Conservation (phyloP, 208 protist genomes). For the Strigomonas culicis region DNA sequence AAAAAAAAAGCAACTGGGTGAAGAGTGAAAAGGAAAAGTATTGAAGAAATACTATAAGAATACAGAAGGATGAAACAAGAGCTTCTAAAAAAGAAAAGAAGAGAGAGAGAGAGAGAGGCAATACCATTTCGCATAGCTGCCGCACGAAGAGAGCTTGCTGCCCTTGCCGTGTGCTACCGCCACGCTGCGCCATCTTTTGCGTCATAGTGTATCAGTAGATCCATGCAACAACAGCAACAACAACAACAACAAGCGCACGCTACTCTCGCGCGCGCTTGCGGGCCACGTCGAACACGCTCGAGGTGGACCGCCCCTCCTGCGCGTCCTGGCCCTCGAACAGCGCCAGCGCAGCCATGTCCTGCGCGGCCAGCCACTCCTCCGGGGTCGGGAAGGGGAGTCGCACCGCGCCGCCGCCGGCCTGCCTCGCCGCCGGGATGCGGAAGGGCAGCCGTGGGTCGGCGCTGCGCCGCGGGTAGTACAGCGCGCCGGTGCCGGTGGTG, state of each 20-base stretch:
- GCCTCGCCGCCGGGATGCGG: constrained; percentile 39
- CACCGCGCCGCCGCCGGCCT: constrained; percentile 29
- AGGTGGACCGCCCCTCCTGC: constrained; percentile 17
- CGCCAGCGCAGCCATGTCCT: constrained; percentile 55
- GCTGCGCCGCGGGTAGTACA: constrained; percentile 53
- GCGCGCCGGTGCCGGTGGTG: constrained; percentile 13
- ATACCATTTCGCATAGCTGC: not conserved
- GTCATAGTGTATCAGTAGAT: not conserved
- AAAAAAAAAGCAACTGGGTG: not conserved
- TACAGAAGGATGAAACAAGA: constrained; percentile 7
- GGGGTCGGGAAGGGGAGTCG: constrained; percentile 48
- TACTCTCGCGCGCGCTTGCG: not conserved
- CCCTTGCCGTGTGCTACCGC: no score
- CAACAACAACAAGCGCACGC: not conserved
- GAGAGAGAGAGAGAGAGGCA: constrained; percentile 15
- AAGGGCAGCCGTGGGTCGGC: constrained; percentile 33
- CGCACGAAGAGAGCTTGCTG: not conserved
- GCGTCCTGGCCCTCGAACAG: constrained; percentile 29
- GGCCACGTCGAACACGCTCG: constrained; percentile 27
- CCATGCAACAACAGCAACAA: not conserved
- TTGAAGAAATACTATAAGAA: not conserved
- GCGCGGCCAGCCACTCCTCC: constrained; percentile 50
- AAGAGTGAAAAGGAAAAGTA: no score
- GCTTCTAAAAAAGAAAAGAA: constrained; percentile 2
- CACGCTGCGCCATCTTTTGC: not conserved